Base-by-base conservation (phyloP, 2,329 filamentous ascomycete species). In the Clarireedia paspali region DNA sequence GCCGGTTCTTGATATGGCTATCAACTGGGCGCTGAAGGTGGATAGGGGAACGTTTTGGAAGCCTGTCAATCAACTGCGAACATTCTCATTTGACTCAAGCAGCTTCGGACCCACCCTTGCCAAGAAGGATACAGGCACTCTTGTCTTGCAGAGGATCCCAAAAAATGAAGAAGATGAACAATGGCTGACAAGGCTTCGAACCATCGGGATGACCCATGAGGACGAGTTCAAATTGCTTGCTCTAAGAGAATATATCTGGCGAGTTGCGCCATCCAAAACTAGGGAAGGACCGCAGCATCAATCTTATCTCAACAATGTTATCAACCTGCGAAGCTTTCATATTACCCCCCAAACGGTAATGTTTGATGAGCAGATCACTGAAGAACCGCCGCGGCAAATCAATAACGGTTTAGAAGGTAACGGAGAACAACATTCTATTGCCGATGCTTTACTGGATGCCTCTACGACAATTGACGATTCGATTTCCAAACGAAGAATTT, bases 121-220 rank as follows among this genome's bases (percentile, higher is more conserved):
- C 47, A 75, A 79, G 47, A 78, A 75, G 64, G 84, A 86, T 59
- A 69, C 79, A 52, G 77, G 77, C 39, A 69, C 74, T 49, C 80
- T 79, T 63, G 76, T 82, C 9, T 72, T 94, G 27, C 79, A 76
- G 60, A 83, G 82, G 62, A 74, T 88, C 3, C 73, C 80, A 0
- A 91, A 84, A 67, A 96, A 91, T 62, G 91, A 95, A 7, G 92
- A 97, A 69, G 94, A 99, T 67, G 91, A 96, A 60, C 83, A 91
- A 63, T 97, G 94, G 91, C 75, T 99, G n/a, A 77, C 81, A 14
- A 87, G 90, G 61, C 73, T 99, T 48, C 83, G 88, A 50, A 95
- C 89, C 61, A 82, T 95, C 44, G 94, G 94, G 0, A 83, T 99
- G 75, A 75, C 78, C 1, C 67, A 77, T 1, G 91, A 96, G 46